Conservation (phyloP, 257 asterid species). For the Fraxinus americana region DNA sequence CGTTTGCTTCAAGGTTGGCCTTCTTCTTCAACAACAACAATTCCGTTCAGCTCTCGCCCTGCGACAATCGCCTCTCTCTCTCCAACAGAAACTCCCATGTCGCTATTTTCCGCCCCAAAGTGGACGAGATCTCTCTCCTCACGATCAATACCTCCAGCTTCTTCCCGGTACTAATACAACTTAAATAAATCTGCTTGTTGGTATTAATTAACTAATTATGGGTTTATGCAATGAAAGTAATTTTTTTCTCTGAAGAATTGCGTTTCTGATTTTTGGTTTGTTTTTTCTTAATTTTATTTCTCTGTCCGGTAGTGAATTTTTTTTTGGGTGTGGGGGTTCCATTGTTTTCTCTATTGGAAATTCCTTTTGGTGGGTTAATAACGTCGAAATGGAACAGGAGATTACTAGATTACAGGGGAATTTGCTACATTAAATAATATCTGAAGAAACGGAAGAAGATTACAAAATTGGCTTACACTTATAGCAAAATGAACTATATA, state of each 20-base stretch:
- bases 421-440: background rate
- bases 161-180: constrained; percentile 56
- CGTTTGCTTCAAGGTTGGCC: constrained; percentile 49
- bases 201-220: background rate
- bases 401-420: background rate
- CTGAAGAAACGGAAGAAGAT: background rate
- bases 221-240: background rate
- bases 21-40: constrained; percentile 43
- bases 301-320: background rate
- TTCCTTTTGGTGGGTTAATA: constrained; percentile 7
- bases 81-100: constrained; percentile 60
- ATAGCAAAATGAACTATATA: background rate
- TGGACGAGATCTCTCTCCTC: constrained; percentile 95
- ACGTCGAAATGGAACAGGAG: background rate
- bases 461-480: background rate
- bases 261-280: constrained; percentile 7
- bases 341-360: background rate
- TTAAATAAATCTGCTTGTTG: background rate
- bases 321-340: background rate
- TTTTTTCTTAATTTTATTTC: background rate
- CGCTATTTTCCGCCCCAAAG: constrained; percentile 91
- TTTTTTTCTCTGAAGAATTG: background rate
- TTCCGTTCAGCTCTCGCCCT: constrained; percentile 75
- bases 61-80: constrained; percentile 76
- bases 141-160: constrained; percentile 75